Evolutionary conservation across 148 eudicot genomes (phyloP).

Genomic region (Rhododendron ovatum): DNA sequence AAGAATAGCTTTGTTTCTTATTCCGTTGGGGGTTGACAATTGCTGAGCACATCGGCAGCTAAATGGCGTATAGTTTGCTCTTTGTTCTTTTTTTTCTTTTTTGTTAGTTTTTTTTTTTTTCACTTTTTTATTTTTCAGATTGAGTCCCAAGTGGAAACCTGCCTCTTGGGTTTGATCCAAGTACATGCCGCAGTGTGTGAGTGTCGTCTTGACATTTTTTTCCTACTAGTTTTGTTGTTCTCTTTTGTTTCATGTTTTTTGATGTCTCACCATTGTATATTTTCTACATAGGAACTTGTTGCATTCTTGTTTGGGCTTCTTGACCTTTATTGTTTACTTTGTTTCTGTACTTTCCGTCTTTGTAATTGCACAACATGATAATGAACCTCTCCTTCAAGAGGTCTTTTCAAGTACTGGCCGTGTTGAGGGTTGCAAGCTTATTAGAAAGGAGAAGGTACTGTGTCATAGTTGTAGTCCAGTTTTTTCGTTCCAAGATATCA

Average conservation of each 20-base stretch:
- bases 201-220: slow-evolving; percentile 32
- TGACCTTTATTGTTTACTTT: neutral
- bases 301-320: slow-evolving; percentile 1
- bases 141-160: slow-evolving; percentile 97
- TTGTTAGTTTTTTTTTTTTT: slow-evolving; percentile 14
- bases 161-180: slow-evolving; percentile 98
- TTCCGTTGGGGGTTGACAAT: neutral
- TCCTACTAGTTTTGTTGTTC: neutral
- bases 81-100: slow-evolving; percentile 16
- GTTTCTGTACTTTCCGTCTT: neutral
- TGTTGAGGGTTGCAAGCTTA: slow-evolving; percentile 91
- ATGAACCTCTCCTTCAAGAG: slow-evolving; percentile 82
- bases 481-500: neutral
- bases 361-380: neutral
- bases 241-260: slow-evolving; percentile 13
- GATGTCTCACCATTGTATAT: neutral
- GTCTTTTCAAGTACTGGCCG: slow-evolving; percentile 89
- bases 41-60: neutral
- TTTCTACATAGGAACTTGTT: neutral
- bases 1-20: neutral
- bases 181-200: slow-evolving; percentile 99
- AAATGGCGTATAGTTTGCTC: neutral
- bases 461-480: neutral
- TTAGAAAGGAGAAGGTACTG: slow-evolving; percentile 87
- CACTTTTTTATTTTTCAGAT: slow-evolving; percentile 59